Evolutionary conservation across 2,329 filamentous ascomycete genomes (phyloP).

Genomic region (Cryphonectria japonica): DNA sequence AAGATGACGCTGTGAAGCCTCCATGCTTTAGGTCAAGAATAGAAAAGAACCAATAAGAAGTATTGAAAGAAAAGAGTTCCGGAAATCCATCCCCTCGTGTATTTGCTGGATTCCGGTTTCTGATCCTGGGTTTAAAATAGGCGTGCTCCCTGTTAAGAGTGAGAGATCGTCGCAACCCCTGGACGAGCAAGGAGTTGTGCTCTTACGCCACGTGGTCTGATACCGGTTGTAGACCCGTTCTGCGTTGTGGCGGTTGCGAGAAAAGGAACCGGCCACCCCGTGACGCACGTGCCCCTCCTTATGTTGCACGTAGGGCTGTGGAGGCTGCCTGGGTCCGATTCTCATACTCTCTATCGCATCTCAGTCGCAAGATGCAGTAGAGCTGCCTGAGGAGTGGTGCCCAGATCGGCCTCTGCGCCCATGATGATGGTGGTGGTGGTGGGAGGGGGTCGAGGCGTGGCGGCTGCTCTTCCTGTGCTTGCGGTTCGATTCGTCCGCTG

Average conservation of each 20-base stretch:
- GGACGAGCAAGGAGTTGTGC: not conserved
- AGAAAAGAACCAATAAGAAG: not conserved
- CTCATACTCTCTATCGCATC: not conserved
- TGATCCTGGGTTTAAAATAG: not conserved
- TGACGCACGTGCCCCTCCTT: not conserved
- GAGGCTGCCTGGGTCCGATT: not conserved
- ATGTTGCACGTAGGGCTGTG: conserved; percentile 17
- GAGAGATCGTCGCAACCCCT: not conserved
- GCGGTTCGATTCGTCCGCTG: conserved; percentile 55
- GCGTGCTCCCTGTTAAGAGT: not conserved
- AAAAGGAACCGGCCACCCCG: not conserved
- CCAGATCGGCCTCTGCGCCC: conserved; percentile 55
- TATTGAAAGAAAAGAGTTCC: not conserved
- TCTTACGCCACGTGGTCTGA: conserved; percentile 16
- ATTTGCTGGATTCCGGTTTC: not conserved
- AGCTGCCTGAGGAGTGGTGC: conserved; percentile 65
- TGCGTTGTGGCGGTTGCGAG: not conserved
- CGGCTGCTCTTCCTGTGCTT: conserved; percentile 58
- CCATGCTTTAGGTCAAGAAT: conserved; percentile 38
- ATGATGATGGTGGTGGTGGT: conserved; percentile 41
- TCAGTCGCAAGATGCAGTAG: conserved; percentile 63
- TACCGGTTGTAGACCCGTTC: not conserved
- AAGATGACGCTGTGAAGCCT: conserved; percentile 42
- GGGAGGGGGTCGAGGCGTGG: conserved; percentile 47
- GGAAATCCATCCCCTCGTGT: conserved; percentile 9